Percentiles rank a stretch among this genome's conserved stretches.
phyloP scores from a whole-genome alignment of 2,329 filamentous ascomycete species.

The Phyllosticta ampelicida region DNA sequence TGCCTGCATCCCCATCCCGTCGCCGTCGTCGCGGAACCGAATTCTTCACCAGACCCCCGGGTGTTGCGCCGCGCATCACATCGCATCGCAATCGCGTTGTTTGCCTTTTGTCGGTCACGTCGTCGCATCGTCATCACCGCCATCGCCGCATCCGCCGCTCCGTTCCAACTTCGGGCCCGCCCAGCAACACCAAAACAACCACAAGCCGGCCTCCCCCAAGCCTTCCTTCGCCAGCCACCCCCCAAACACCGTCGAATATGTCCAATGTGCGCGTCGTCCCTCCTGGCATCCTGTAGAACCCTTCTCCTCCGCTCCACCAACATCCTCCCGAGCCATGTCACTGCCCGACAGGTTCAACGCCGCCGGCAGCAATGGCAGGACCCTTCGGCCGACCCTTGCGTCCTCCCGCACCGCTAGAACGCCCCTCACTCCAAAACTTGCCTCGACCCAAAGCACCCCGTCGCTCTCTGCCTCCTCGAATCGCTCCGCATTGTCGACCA shows the following conservation, averaged over 20 bases:
- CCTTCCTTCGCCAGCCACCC: neutral
- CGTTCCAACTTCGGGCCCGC: neutral
- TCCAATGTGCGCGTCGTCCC: constrained; percentile 10
- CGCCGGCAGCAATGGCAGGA: constrained; percentile 42
- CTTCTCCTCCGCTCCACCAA: constrained; percentile 3
- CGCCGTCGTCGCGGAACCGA: neutral
- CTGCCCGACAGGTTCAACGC: constrained; percentile 26
- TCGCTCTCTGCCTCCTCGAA: constrained; percentile 17
- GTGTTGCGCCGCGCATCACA: neutral
- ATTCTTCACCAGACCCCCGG: neutral
- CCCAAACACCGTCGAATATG: constrained; percentile 1
- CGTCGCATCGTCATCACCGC: neutral
- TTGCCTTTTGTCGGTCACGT: neutral
- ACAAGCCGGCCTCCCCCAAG: neutral
- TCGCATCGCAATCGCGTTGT: neutral
- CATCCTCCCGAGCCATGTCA: constrained; percentile 19
- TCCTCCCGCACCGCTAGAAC: constrained; percentile 45
- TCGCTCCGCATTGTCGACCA: constrained; percentile 24
- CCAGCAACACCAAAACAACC: constrained; percentile 11
- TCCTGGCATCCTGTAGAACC: constrained; percentile 6
- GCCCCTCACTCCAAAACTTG: constrained; percentile 51
- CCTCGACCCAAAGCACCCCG: constrained; percentile 23
- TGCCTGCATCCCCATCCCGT: neutral
- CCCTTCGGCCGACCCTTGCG: constrained; percentile 59
- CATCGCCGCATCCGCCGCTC: neutral